Conservation (phyloP, 352 stramenopile genomes). For the Phytopythium ostracodes region DNA sequence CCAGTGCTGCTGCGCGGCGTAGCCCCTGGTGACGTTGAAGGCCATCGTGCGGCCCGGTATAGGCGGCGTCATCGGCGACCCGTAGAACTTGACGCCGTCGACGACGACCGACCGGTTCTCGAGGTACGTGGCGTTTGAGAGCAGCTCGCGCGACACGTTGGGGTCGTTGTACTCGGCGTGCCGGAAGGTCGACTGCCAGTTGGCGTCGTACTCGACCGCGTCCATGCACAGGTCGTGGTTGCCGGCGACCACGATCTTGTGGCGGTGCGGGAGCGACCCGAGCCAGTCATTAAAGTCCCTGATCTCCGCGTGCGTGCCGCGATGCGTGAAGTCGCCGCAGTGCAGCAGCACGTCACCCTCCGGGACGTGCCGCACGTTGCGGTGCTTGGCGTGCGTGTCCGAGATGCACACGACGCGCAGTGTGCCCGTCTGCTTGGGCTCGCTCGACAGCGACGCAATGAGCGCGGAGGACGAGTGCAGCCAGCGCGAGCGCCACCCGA, state of each 20-base stretch:
- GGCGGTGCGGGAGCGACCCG: conserved; percentile 53
- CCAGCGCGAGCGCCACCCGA: conserved; percentile 41
- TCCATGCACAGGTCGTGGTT: conserved; percentile 86
- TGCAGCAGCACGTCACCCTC: conserved; percentile 86
- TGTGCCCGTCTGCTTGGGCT: conserved; percentile 44
- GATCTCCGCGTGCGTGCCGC: conserved; percentile 63
- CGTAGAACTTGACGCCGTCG: conserved; percentile 70
- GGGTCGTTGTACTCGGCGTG: conserved; percentile 70
- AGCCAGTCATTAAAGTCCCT: conserved; percentile 78
- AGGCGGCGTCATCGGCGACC: conserved; percentile 69
- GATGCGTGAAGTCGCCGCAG: conserved; percentile 89
- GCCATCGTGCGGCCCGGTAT: conserved; percentile 65
- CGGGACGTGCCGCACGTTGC: conserved; percentile 50
- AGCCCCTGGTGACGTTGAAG: conserved; percentile 69
- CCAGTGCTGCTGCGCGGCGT: conserved; percentile 65
- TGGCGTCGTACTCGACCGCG: conserved; percentile 49
- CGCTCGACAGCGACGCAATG: conserved; percentile 23
- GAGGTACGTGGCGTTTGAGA: conserved; percentile 74
- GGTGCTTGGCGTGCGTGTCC: conserved; percentile 76
- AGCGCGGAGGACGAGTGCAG: conserved; percentile 33
- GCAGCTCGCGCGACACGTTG: conserved; percentile 33
- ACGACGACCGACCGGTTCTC: conserved; percentile 70
- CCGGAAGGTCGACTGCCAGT: conserved; percentile 58
- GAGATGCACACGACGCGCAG: conserved; percentile 80
- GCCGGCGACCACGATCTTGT: conserved; percentile 80